Evolutionary conservation across 139 green algal species (phyloP), one percentile per base, ranked within the genome.

Genomic region (Coelastrella sp.): DNA sequence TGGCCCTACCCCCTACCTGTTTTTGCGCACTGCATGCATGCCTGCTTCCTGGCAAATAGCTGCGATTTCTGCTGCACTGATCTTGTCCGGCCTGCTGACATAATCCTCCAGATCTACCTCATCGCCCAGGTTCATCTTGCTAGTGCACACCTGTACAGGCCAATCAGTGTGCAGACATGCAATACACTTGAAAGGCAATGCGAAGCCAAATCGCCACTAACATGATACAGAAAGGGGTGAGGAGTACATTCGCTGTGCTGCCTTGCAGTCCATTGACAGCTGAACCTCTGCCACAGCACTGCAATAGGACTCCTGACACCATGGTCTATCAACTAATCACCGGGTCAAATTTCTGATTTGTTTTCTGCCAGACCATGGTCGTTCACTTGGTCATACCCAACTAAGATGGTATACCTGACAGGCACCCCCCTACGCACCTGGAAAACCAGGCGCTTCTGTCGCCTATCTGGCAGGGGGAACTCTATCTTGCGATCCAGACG

Each of bases 101-200:
- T 98, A 99, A 85, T 99, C 97, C 91, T 99, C 97, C 87, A 99
- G 84, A 83, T 99, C 97, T 37, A 99, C 97, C 89, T 99, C 97
- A 76, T 99, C 96, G 13, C 90, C 95, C 80, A 99, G 89, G 89
- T 99, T 99, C 97, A 99, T 99, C 85, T 96, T 98, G 35, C 81
- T 88, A 2, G 97, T 99, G 92, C 97, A 99, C 35, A 99, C 76
- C 76, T 83, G 38, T 15, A 57, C 45, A 57, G 11, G 45, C 11
- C 45, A 57, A 57, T 57, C 45, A 57, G 15, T 23, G 15, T 2
- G 11, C 1, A 13, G 11, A 57, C 45, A 57, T 57, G 0, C 45
- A 57, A 57, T 0, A 57, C 0, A 0, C 15, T 9, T 57, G 45
- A 23, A 9, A 2, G 1, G 45, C 15, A 13, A 0, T 9, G 45